These are phyloP conservation scores for Aspergillus cavernicola DNA, from an alignment of 495 filamentous ascomycete species.

Conservation along the genomic window DNA sequence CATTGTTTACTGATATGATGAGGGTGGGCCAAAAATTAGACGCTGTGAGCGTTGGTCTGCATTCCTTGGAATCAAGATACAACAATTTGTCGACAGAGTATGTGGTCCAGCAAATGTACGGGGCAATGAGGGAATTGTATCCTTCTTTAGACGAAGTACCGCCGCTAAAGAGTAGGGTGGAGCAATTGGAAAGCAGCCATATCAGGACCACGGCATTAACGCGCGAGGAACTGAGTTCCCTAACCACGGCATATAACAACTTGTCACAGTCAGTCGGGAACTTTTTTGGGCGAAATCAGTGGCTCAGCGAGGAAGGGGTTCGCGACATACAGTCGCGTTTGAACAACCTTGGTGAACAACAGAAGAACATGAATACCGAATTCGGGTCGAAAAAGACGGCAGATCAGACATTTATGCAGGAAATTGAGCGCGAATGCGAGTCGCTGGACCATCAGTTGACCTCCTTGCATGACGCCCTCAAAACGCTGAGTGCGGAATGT, in stretches of 20 bases:
- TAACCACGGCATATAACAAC: slow-evolving; percentile 2
- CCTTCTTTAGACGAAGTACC: slow-evolving; percentile 18
- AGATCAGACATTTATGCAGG: neutral
- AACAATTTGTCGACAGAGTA: slow-evolving; percentile 30
- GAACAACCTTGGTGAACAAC: neutral
- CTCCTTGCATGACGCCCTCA: neutral
- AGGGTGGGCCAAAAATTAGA: neutral
- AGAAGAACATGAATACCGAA: neutral
- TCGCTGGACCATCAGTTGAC: neutral
- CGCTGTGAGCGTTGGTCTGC: slow-evolving; percentile 21
- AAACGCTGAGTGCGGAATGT: neutral
- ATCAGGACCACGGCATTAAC: neutral
- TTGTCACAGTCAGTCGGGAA: slow-evolving; percentile 9
- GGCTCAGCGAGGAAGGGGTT: slow-evolving; percentile 5
- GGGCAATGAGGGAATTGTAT: slow-evolving; percentile 36
- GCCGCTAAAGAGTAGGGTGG: neutral
- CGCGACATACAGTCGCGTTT: neutral
- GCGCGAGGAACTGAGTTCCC: slow-evolving; percentile 6
- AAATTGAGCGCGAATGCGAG: neutral
- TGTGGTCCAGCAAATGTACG: slow-evolving; percentile 33
- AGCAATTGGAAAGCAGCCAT: neutral
- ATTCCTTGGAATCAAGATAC: slow-evolving; percentile 38
- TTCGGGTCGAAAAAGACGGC: neutral
- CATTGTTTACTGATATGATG: neutral
- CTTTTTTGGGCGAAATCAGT: neutral